Conservation (phyloP, 2,329 filamentous ascomycete genomes). For the Drechslera avenae region DNA sequence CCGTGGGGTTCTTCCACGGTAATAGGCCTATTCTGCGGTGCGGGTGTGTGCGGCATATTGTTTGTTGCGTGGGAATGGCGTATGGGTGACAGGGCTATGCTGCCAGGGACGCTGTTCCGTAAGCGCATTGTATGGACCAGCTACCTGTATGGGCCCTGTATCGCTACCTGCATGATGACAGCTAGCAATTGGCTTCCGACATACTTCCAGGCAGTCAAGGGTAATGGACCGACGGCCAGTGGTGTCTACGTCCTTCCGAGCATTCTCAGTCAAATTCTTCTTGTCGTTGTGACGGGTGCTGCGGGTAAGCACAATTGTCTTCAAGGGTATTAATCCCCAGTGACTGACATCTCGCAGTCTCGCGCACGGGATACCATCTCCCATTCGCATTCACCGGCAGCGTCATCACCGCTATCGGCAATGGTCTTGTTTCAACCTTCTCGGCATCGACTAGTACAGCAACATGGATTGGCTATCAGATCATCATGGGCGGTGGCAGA, state of each 20-base stretch:
- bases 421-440: constrained; percentile 51
- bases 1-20: constrained; percentile 43
- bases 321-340: too few species aligned
- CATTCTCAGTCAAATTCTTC: constrained; percentile 34
- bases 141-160: constrained; percentile 12
- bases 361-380: constrained; percentile 33
- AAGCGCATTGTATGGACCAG: constrained; percentile 41
- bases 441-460: constrained; percentile 34
- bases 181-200: constrained; percentile 37
- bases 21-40: constrained; percentile 46
- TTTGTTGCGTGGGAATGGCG: constrained; percentile 47
- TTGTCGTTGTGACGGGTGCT: constrained; percentile 26
- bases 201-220: constrained; percentile 51
- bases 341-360: constrained; percentile 19
- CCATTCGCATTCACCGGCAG: constrained; percentile 38
- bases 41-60: constrained; percentile 31
- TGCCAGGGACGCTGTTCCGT: constrained; percentile 44
- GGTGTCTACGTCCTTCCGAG: constrained; percentile 49
- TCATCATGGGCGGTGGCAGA: constrained; percentile 31
- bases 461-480: constrained; percentile 39
- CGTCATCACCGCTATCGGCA: constrained; percentile 46
- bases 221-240: constrained; percentile 45
- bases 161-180: constrained; percentile 17
- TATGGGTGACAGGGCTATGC: constrained; percentile 46
- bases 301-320: constrained; percentile 14